phyloP scores from a whole-genome alignment of 148 eudicot species.

The Dianthus caryophyllus region DNA sequence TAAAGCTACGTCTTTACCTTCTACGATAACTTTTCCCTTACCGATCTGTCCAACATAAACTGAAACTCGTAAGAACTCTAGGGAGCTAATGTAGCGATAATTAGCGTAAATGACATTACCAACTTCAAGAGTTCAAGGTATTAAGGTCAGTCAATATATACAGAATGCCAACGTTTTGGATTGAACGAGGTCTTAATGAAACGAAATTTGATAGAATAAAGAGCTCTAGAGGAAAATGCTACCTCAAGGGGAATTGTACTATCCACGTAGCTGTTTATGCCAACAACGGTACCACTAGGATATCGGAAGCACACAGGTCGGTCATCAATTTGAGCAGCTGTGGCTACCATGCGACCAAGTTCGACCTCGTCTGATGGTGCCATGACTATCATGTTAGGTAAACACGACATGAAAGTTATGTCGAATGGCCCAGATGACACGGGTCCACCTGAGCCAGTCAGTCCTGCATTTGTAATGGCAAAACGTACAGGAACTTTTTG shows the following conservation, averaged over 20 bases:
- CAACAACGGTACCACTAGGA: constrained; percentile 66
- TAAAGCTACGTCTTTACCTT: constrained; percentile 78
- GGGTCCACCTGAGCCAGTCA: constrained; percentile 81
- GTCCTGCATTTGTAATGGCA: constrained; percentile 74
- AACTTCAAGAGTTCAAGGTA: neutral
- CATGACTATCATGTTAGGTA: constrained; percentile 96
- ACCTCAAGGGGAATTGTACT: constrained; percentile 65
- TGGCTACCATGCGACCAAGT: constrained; percentile 76
- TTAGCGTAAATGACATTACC: neutral
- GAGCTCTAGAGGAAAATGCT: neutral
- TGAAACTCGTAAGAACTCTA: neutral
- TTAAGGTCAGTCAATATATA: neutral
- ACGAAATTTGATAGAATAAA: neutral
- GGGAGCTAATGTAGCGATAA: neutral
- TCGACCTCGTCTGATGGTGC: constrained; percentile 93
- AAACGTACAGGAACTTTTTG: constrained; percentile 86
- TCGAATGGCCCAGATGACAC: constrained; percentile 73
- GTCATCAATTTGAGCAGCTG: constrained; percentile 68
- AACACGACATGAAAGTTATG: constrained; percentile 84
- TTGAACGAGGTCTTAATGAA: neutral
- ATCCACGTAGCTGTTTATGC: constrained; percentile 27
- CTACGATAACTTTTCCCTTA: constrained; percentile 63
- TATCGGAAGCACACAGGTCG: constrained; percentile 85
- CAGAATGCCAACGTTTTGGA: too few species aligned
- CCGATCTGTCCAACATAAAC: constrained; percentile 55